phyloP scores from a whole-genome alignment of 371 early-diverging fungal species.

The Smittium culicis region DNA sequence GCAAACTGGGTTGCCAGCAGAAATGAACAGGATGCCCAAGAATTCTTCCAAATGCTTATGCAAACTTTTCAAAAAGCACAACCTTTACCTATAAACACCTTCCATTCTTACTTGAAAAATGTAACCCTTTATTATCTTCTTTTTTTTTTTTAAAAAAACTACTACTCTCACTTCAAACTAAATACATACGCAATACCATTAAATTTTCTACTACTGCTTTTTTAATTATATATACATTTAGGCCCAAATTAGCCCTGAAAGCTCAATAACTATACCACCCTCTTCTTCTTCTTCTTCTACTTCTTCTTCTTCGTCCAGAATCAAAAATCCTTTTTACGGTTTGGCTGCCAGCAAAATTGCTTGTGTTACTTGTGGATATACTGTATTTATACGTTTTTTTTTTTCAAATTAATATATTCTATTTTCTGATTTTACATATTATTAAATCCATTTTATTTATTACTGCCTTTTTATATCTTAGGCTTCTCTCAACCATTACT shows the following conservation, averaged over 20 bases:
- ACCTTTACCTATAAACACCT: slow-evolving; percentile 11
- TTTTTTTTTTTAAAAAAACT: neutral
- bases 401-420: slow-evolving; percentile 4
- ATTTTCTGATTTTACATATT: slow-evolving; percentile 1
- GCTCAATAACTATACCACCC: too few species aligned
- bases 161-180: too few species aligned
- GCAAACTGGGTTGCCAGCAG: slow-evolving; percentile 24
- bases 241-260: too few species aligned
- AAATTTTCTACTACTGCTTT: neutral
- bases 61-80: slow-evolving; percentile 26
- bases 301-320: too few species aligned
- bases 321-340: slow-evolving; percentile 46
- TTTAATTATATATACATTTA: too few species aligned
- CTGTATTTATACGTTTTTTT: slow-evolving; percentile 34
- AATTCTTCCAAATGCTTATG: slow-evolving; percentile 69
- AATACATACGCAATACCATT: too few species aligned
- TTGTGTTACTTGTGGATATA: slow-evolving; percentile 50
- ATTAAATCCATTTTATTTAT: too few species aligned
- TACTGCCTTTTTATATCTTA: slow-evolving; percentile 12
- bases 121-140: slow-evolving; percentile 1
- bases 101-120: slow-evolving; percentile 10
- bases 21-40: slow-evolving; percentile 80
- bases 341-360: slow-evolving; percentile 46
- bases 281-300: too few species aligned
- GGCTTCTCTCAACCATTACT: slow-evolving; percentile 44